Evolutionary conservation across 2,329 filamentous ascomycete genomes (phyloP).

Genomic region (Colletotrichum australisinense): DNA sequence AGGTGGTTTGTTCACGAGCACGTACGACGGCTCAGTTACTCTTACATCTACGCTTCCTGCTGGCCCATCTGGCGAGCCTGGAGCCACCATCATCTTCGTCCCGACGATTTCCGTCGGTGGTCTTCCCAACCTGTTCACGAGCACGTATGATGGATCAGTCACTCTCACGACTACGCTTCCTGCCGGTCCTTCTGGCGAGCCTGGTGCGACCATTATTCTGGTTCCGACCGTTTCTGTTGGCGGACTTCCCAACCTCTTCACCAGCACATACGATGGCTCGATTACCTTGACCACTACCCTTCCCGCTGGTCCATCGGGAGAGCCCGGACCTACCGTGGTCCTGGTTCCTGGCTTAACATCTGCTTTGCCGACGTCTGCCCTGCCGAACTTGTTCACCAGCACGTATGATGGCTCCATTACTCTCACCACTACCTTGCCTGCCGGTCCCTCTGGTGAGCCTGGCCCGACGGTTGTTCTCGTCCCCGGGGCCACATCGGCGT

Average conservation of each 20-base stretch:
- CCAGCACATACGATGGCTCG: constrained; percentile 5
- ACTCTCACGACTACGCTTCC: neutral
- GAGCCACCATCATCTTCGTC: neutral
- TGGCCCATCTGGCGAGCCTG: neutral
- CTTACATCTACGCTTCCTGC: neutral
- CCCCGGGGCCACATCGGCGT: neutral
- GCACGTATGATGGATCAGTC: constrained; percentile 7
- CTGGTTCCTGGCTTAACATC: neutral
- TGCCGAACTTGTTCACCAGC: neutral
- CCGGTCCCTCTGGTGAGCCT: neutral
- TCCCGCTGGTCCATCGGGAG: neutral
- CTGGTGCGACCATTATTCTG: neutral
- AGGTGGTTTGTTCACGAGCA: neutral
- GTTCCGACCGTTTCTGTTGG: neutral
- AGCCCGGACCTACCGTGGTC: neutral
- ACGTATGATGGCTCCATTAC: neutral
- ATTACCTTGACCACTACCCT: neutral
- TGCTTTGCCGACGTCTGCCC: neutral
- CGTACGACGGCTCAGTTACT: constrained; percentile 3
- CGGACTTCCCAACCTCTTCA: neutral
- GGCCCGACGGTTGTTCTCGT: neutral
- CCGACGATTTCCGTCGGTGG: neutral
- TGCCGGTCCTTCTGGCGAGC: too few relatives aligned
- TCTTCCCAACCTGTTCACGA: neutral
- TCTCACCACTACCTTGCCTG: neutral